phyloP scores from a whole-genome alignment of 1,139 yeast species.

The Kodamaea derodonti region DNA sequence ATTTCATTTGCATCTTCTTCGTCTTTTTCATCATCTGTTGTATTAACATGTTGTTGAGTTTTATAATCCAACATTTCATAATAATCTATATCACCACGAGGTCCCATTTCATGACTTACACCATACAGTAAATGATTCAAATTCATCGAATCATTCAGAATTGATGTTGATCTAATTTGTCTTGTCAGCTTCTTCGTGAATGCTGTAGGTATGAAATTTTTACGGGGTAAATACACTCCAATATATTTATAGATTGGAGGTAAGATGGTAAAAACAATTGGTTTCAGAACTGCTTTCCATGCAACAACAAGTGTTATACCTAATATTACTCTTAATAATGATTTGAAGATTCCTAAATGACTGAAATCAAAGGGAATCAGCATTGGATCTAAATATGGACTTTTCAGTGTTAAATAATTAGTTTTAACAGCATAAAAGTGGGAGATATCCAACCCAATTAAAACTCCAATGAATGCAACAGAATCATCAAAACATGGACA shows the following conservation, averaged over 20 bases:
- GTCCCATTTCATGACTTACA: constrained; percentile 35
- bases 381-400: constrained; percentile 24
- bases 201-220: constrained; percentile 40
- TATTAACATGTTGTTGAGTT: constrained; percentile 5
- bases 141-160: constrained; percentile 36
- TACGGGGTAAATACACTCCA: constrained; percentile 42
- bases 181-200: constrained; percentile 31
- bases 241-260: constrained; percentile 45
- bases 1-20: constrained; percentile 9
- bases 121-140: constrained; percentile 29
- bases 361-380: constrained; percentile 36
- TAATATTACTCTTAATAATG: constrained; percentile 43
- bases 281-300: constrained; percentile 72
- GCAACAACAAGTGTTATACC: constrained; percentile 59
- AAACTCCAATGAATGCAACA: constrained; percentile 89
- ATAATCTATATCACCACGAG: constrained; percentile 39
- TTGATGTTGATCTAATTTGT: constrained; percentile 38
- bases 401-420: constrained; percentile 17
- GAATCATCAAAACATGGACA: constrained; percentile 97
- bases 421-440: constrained; percentile 40
- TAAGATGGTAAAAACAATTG: constrained; percentile 48
- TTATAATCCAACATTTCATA: constrained; percentile 41
- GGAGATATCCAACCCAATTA: constrained; percentile 66
- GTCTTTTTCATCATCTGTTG: constrained; percentile 9
- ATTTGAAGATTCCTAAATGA: constrained; percentile 39